These are phyloP conservation scores for Paramarasmius palmivorus DNA, from an alignment of 1,284 basidiomycete species.

Conservation along the genomic window DNA sequence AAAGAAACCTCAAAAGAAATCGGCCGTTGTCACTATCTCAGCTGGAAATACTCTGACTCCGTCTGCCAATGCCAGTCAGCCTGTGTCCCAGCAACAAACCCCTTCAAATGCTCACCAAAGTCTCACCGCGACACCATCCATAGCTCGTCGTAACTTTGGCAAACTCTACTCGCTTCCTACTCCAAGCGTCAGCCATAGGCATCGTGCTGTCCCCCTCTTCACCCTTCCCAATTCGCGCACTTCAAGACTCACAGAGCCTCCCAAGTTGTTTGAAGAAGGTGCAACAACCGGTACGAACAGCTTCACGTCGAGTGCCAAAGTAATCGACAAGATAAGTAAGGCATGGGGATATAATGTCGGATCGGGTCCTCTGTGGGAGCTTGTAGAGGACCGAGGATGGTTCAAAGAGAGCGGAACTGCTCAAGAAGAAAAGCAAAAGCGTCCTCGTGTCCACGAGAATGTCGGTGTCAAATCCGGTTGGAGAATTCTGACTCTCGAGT, in stretches of 20 bases:
- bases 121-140: conserved; percentile 10
- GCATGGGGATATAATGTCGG: conserved; percentile 73
- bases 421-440: conserved; percentile 42
- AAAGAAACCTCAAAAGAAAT: not conserved
- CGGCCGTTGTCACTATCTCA: not conserved
- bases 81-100: not conserved
- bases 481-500: conserved; percentile 49
- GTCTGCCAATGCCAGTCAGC: no score
- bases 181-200: conserved; percentile 65
- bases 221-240: conserved; percentile 43
- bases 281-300: conserved; percentile 40
- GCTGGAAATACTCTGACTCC: not conserved
- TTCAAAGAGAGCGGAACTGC: conserved; percentile 58
- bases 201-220: conserved; percentile 62
- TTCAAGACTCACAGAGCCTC: conserved; percentile 52
- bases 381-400: conserved; percentile 74
- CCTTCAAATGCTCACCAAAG: not conserved
- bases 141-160: conserved; percentile 26
- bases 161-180: conserved; percentile 57
- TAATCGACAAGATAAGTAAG: conserved; percentile 54
- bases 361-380: conserved; percentile 70
- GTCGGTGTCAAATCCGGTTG: conserved; percentile 44
- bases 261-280: conserved; percentile 44
- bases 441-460: conserved; percentile 58
- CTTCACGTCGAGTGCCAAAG: conserved; percentile 41